These are phyloP conservation scores for Oryza glaberrima DNA, from an alignment of 176 grass and related monocot species.

Conservation along the genomic window DNA sequence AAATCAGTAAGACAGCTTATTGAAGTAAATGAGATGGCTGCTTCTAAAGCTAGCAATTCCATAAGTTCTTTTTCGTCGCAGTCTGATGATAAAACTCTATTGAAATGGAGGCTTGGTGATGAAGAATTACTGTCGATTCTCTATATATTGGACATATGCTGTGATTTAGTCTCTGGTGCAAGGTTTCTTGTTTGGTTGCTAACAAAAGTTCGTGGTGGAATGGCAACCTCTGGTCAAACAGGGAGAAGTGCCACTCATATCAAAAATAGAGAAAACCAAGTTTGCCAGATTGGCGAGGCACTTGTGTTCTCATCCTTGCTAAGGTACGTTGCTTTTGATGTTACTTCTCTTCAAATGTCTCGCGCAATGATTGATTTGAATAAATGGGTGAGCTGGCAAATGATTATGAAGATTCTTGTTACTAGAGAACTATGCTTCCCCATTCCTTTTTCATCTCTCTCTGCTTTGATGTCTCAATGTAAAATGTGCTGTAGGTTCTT, in stretches of 20 bases:
- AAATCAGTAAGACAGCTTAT: constrained; percentile 83
- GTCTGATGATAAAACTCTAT: constrained; percentile 55
- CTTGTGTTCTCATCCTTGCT: constrained; percentile 93
- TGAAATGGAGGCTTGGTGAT: constrained; percentile 82
- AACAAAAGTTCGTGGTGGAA: constrained; percentile 64
- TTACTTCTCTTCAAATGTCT: constrained; percentile 20
- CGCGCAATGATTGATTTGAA: constrained; percentile 34
- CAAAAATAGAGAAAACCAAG: constrained; percentile 85
- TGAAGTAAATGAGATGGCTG: constrained; percentile 75
- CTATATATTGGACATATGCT: constrained; percentile 88
- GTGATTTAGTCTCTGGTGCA: constrained; percentile 78
- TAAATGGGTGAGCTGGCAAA: not conserved
- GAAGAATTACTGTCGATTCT: constrained; percentile 86
- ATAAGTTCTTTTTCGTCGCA: constrained; percentile 50
- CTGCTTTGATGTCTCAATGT: not conserved
- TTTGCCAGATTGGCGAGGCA: constrained; percentile 86
- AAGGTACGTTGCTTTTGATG: constrained; percentile 58
- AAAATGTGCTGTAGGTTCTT: not conserved
- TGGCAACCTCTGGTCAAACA: constrained; percentile 52
- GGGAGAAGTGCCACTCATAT: constrained; percentile 57
- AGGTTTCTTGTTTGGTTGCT: constrained; percentile 92
- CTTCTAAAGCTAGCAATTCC: constrained; percentile 72
- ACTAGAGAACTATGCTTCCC: not conserved
- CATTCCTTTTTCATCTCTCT: not conserved
- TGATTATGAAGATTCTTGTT: not conserved